Evolutionary conservation across 495 filamentous ascomycete species (phyloP).

Genomic region (Aeminium ludgeri): DNA sequence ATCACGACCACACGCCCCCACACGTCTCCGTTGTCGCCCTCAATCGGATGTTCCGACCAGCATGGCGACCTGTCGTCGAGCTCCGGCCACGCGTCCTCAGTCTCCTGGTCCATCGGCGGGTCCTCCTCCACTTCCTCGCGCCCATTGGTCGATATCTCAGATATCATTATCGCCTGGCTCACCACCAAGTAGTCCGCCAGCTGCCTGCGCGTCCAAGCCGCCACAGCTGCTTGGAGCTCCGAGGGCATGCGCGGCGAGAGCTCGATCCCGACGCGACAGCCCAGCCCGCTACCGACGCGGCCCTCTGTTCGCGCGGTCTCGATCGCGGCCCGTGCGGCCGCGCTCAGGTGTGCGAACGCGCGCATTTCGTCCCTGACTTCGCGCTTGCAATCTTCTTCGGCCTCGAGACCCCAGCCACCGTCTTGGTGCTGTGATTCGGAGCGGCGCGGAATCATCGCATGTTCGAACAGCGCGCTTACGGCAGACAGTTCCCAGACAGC

Average conservation of each 20-base stretch:
- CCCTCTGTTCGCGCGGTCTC: conserved; percentile 50
- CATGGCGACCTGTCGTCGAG: conserved; percentile 1
- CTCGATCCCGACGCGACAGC: conserved; percentile 41
- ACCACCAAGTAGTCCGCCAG: conserved; percentile 64
- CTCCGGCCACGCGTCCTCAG: conserved; percentile 36
- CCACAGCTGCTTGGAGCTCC: conserved; percentile 11
- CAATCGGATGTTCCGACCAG: conserved; percentile 29
- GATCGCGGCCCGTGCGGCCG: conserved; percentile 49
- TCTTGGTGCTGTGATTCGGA: too few relatives aligned
- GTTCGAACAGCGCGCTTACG: background rate
- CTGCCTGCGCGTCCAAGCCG: conserved; percentile 28
- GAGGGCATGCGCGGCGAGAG: conserved; percentile 15
- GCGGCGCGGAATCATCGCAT: too few relatives aligned
- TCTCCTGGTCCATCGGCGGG: too few relatives aligned
- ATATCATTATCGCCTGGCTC: too few relatives aligned
- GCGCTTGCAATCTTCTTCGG: too few relatives aligned
- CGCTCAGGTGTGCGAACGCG: conserved; percentile 32
- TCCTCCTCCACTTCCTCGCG: too few relatives aligned
- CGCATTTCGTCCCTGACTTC: too few relatives aligned
- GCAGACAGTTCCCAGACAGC: conserved; percentile 14
- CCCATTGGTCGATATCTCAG: too few relatives aligned
- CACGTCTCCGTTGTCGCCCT: conserved; percentile 26
- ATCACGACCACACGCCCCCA: conserved; percentile 42
- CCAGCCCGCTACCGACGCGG: conserved; percentile 54
- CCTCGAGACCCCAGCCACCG: too few relatives aligned